A percentile compares a stretch with the other conserved stretches of the same genome.
phyloP scores from a whole-genome alignment of 176 grass and related monocot genomes.

The Zea mays region DNA sequence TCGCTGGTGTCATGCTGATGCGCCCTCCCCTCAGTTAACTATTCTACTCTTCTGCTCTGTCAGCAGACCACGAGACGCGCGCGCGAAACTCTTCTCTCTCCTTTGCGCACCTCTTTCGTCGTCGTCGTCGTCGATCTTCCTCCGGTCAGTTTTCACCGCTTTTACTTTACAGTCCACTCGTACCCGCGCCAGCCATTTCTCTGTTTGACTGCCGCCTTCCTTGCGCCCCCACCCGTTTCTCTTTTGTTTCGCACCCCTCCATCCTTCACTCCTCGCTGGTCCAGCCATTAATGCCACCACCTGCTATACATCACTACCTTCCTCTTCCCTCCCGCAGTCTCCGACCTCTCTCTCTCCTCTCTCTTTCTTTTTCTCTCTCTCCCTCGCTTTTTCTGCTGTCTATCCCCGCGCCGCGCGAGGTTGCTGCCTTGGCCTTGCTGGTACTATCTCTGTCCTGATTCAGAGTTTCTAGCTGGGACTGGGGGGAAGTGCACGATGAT shows the following conservation, averaged over 20 bases:
- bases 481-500: not conserved
- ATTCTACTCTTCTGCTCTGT: constrained; percentile 37
- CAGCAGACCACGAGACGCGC: constrained; percentile 26
- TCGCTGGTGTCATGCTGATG: constrained; percentile 23
- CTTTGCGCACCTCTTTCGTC: not conserved
- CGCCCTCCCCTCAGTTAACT: constrained; percentile 5
- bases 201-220: constrained; percentile 29
- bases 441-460: constrained; percentile 18
- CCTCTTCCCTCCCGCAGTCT: not conserved
- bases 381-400: constrained; percentile 9
- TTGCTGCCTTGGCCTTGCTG: constrained; percentile 2
- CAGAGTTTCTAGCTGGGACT: not conserved
- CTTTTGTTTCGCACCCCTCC: not conserved
- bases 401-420: not conserved
- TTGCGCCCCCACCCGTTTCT: constrained; percentile 15
- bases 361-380: not conserved
- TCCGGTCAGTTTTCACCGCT: constrained; percentile 6
- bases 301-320: constrained; percentile 20
- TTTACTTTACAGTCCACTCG: not conserved
- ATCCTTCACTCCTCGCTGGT: constrained; percentile 12
- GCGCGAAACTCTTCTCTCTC: not conserved
- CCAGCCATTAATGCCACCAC: constrained; percentile 53
- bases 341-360: not conserved
- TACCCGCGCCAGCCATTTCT: constrained; percentile 24
- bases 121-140: not conserved